A percentile compares a stretch with the other conserved stretches of the same genome.
These are phyloP conservation scores for Sugiyamaella mastotermitis DNA, from an alignment of 805 yeast genomes.

Conservation along the genomic window DNA sequence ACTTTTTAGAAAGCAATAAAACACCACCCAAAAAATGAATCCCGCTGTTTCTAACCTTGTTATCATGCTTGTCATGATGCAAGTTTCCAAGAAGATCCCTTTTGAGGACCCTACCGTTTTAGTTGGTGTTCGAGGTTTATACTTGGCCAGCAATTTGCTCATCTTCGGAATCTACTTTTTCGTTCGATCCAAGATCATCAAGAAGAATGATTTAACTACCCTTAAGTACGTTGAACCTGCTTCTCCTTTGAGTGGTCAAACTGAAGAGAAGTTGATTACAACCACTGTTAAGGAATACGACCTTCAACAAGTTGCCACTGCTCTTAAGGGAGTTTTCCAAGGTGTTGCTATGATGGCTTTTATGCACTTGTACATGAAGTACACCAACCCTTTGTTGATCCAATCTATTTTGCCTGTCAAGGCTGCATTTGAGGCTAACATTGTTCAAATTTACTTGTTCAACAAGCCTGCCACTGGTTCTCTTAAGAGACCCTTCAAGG, in stretches of 20 bases:
- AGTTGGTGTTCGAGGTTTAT: constrained; percentile 68
- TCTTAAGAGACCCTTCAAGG: constrained; percentile 94
- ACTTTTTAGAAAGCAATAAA: too few relatives aligned
- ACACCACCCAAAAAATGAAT: constrained; percentile 66
- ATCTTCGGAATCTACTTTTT: constrained; percentile 63
- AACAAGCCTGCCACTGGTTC: constrained; percentile 81
- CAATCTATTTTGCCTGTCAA: constrained; percentile 89
- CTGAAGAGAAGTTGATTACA: constrained; percentile 64
- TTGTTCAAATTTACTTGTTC: constrained; percentile 84
- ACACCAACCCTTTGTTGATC: constrained; percentile 94
- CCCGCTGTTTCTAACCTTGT: constrained; percentile 82
- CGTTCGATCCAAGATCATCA: constrained; percentile 53
- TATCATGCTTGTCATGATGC: constrained; percentile 95
- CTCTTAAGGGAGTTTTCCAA: constrained; percentile 77
- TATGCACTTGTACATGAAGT: constrained; percentile 97
- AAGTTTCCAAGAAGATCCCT: constrained; percentile 80
- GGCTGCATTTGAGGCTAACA: constrained; percentile 81
- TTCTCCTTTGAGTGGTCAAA: constrained; percentile 68
- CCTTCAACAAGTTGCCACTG: constrained; percentile 71
- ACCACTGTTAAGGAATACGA: constrained; percentile 96
- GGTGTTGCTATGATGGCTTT: constrained; percentile 95
- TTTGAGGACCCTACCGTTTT: constrained; percentile 76
- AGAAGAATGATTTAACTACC: constrained; percentile 82
- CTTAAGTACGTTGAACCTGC: constrained; percentile 87
- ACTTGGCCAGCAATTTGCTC: constrained; percentile 57